Conservation (phyloP, 805 yeast genomes). For the Sugiyamaella boreocaroliniensis region DNA sequence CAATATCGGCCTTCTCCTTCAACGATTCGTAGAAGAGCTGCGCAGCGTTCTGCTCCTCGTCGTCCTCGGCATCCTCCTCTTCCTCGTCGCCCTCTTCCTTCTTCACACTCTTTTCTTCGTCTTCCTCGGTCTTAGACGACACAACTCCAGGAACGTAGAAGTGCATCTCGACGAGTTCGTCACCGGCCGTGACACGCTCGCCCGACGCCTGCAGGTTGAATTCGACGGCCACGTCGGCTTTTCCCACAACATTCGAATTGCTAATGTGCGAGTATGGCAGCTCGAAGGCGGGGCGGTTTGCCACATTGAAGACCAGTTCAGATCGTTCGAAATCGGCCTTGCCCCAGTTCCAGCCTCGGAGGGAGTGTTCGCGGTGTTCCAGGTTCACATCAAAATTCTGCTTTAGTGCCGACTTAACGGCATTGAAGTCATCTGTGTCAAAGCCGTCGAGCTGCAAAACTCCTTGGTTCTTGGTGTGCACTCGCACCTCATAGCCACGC, state of each 20-base stretch:
- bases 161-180: slow-evolving; percentile 90
- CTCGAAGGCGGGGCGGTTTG: slow-evolving; percentile 87
- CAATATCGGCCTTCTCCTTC: slow-evolving; percentile 89
- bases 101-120: slow-evolving; percentile 24
- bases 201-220: slow-evolving; percentile 51
- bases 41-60: slow-evolving; percentile 61
- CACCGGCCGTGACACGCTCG: slow-evolving; percentile 68
- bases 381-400: slow-evolving; percentile 64
- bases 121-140: slow-evolving; percentile 28
- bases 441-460: slow-evolving; percentile 89
- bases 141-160: slow-evolving; percentile 88
- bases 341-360: slow-evolving; percentile 99
- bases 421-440: slow-evolving; percentile 69
- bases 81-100: slow-evolving; percentile 30
- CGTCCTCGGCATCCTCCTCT: slow-evolving; percentile 31
- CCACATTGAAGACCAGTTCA: slow-evolving; percentile 78
- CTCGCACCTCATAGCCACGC: slow-evolving; percentile 80
- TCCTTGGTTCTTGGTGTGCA: slow-evolving; percentile 83
- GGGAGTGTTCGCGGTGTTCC: slow-evolving; percentile 82
- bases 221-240: slow-evolving; percentile 89
- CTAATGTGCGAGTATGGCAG: slow-evolving; percentile 73
- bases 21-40: slow-evolving; percentile 81
- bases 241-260: slow-evolving; percentile 85
- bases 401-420: slow-evolving; percentile 76
- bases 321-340: slow-evolving; percentile 84